phyloP scores from a whole-genome alignment of 495 filamentous ascomycete genomes.

The Penicilliopsis zonata region DNA sequence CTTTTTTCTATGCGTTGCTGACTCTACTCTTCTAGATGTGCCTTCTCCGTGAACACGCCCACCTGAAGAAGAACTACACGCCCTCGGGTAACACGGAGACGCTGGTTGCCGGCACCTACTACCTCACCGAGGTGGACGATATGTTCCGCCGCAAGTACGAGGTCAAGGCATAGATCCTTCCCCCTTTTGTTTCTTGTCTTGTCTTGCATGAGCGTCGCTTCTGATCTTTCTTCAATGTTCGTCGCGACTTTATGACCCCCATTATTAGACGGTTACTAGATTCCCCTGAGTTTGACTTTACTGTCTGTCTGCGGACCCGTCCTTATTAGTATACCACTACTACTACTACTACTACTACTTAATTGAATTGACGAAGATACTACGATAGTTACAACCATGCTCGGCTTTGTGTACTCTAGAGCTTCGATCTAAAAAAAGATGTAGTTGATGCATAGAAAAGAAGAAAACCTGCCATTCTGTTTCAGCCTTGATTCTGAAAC shows the following conservation, averaged over 20 bases:
- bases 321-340: too few species aligned
- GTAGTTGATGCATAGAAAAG: too few species aligned
- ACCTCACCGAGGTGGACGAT: slow-evolving; percentile 78
- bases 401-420: too few species aligned
- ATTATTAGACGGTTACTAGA: slow-evolving; percentile 1
- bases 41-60: slow-evolving; percentile 82
- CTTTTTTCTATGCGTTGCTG: not conserved
- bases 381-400: too few species aligned
- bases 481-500: too few species aligned
- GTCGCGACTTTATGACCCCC: too few species aligned
- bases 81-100: slow-evolving; percentile 67
- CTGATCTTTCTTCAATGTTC: too few species aligned
- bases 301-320: too few species aligned
- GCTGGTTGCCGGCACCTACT: slow-evolving; percentile 73
- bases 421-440: too few species aligned
- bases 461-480: too few species aligned
- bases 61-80: slow-evolving; percentile 82
- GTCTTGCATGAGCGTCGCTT: slow-evolving; percentile 19
- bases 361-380: too few species aligned
- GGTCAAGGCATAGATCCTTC: slow-evolving; percentile 60
- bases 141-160: slow-evolving; percentile 90
- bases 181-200: slow-evolving; percentile 9
- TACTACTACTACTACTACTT: too few species aligned
- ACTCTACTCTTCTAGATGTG: slow-evolving; percentile 57
- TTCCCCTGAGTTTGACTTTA: not conserved